Percentiles rank a stretch among this genome's conserved stretches.
phyloP scores from a whole-genome alignment of 768 basidiomycete genomes.

The Suillus clintonianus region DNA sequence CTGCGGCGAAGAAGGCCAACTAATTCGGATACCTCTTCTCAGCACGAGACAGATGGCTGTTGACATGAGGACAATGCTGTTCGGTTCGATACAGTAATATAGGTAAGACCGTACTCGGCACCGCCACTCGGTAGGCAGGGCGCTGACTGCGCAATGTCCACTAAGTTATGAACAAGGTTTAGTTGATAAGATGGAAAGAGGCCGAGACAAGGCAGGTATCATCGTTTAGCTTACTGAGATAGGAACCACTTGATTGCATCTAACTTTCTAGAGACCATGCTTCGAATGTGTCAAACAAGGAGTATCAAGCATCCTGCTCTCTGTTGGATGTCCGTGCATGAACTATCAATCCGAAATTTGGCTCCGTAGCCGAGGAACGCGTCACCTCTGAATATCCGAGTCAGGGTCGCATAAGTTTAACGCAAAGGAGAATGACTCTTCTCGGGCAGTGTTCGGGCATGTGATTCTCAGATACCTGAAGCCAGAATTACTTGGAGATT shows the following conservation, averaged over 20 bases:
- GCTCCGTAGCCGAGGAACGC: background rate
- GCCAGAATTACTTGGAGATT: background rate
- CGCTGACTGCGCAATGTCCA: background rate
- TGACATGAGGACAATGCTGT: slow-evolving; percentile 19
- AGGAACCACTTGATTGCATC: background rate
- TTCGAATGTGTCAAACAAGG: background rate
- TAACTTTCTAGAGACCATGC: background rate
- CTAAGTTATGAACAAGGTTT: background rate
- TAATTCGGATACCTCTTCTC: background rate
- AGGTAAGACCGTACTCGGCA: slow-evolving; percentile 14
- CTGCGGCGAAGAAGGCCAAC: slow-evolving; percentile 9
- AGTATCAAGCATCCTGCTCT: background rate
- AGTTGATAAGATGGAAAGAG: background rate
- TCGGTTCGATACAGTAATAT: slow-evolving; percentile 12
- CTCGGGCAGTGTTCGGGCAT: slow-evolving; percentile 4
- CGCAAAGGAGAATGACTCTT: background rate
- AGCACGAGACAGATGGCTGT: background rate
- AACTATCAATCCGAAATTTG: background rate
- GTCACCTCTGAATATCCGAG: background rate
- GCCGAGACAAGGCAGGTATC: background rate
- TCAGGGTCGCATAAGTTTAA: background rate
- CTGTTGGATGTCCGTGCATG: background rate
- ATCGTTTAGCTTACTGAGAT: background rate
- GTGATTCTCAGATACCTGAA: background rate
- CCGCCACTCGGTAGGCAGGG: slow-evolving; percentile 18